Evolutionary conservation across 2,329 filamentous ascomycete genomes (phyloP).

Genomic region (Sporothrix globosa): DNA sequence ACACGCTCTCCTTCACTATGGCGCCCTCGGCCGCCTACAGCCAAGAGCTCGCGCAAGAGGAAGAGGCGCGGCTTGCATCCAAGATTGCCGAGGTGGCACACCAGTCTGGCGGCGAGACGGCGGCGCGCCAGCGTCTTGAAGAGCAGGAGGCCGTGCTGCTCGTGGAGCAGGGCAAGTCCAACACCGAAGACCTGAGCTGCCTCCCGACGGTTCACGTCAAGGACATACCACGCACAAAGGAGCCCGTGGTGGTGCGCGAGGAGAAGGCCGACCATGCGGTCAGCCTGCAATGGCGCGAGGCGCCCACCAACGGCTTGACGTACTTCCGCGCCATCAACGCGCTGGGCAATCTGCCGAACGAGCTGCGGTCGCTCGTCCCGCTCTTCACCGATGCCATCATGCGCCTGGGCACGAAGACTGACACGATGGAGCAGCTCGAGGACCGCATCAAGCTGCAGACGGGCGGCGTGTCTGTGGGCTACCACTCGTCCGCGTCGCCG

Average conservation of each 20-base stretch:
- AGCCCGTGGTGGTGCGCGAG: conserved; percentile 62
- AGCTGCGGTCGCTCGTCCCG: conserved; percentile 81
- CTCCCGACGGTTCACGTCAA: conserved; percentile 84
- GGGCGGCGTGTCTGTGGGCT: conserved; percentile 82
- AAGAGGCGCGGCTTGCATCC: conserved; percentile 69
- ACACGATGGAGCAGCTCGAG: conserved; percentile 92
- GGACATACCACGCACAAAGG: conserved; percentile 82
- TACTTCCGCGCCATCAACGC: conserved; percentile 91
- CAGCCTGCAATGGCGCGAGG: conserved; percentile 85
- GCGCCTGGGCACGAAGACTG: conserved; percentile 84
- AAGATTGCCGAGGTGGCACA: conserved; percentile 74
- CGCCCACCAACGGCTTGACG: conserved; percentile 91
- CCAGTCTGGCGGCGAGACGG: conserved; percentile 71
- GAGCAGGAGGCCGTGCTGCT: conserved; percentile 79
- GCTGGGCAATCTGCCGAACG: conserved; percentile 77
- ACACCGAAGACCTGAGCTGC: conserved; percentile 81
- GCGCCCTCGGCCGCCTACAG: conserved; percentile 76
- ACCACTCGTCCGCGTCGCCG: conserved; percentile 80
- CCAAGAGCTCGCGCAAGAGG: conserved; percentile 74
- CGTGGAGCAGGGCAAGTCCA: conserved; percentile 80
- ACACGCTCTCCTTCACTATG: conserved; percentile 93
- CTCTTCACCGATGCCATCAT: conserved; percentile 91
- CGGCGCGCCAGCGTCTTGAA: conserved; percentile 63
- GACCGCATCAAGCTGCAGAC: conserved; percentile 96
- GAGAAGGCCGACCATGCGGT: conserved; percentile 52